Base-by-base conservation (phyloP, 1,284 basidiomycete species). In the Jaminaea rosea region DNA sequence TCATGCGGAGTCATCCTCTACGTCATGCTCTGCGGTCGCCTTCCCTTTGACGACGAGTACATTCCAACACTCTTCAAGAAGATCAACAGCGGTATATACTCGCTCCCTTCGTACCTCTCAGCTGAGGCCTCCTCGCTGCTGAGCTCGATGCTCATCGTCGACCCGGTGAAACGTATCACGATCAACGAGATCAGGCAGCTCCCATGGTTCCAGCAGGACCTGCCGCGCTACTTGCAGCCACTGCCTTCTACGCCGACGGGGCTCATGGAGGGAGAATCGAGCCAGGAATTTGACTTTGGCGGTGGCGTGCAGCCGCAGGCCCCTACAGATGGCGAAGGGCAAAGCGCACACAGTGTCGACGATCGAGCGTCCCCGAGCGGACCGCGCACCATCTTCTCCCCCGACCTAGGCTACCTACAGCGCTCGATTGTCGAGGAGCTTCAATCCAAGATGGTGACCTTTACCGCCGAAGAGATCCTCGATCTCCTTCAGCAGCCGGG, bases 401-500 rank as follows among this genome's bases (percentile, higher is more conserved):
- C 56, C 7, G 79, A 80, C 50, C 77, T 97, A 2, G 93, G 91
- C 2, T 79, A 85, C 39, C 86, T 98, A 48, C 90, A 97, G 65
- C 85, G 89, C 32, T 84, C 87, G 57, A 83, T 93, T 15, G 84
- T 98, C 3, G 84, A 87, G 1, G 88, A 92, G 52, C 78, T 97
- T 27, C 81, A 85, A 5, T 73, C 77, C 44, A 81, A 84, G 63
- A 85, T 97, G 77, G 76, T 82, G 0, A 86, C 84, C 0, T 85
- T 93, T 27, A 82, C 82, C 52, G 82, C 83, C 72, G 84, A 87
- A 1, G 87, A 91, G 62, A 82, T 97, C 4, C 88, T 87, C 85
- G 83, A 86, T 53, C 85, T 84, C 63, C 76, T 97, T 54, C 79
- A 84, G 62, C 78, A 84, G 58, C 85, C 90, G 44, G 87, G 90